Percentiles rank a stretch among this genome's conserved stretches.
Conservation (phyloP, 805 yeast genomes). For the Candida namnaoensis region DNA sequence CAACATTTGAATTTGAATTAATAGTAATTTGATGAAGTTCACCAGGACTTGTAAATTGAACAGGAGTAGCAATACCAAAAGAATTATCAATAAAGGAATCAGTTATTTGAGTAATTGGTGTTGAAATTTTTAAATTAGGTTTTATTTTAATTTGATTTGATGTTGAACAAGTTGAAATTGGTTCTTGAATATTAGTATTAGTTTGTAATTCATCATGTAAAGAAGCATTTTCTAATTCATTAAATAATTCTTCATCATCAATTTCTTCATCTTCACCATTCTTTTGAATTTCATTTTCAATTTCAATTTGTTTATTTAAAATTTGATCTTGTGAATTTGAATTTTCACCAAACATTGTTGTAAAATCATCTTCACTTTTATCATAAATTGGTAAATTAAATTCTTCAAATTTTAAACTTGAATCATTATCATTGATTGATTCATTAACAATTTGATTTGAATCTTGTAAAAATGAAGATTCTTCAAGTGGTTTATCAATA, state of each 20-base stretch:
- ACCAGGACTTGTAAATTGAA: not conserved
- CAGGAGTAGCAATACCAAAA: not conserved
- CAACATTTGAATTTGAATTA: not conserved
- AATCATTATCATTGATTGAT: not conserved
- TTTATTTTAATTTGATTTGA: too few species aligned
- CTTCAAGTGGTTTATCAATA: not conserved
- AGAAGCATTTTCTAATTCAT: too few species aligned
- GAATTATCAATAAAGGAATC: not conserved
- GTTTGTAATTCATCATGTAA: too few species aligned
- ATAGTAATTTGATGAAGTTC: not conserved
- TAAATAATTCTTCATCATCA: conserved; percentile 1
- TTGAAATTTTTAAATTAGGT: too few species aligned
- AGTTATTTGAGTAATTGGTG: not conserved
- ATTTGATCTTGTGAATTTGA: too few species aligned
- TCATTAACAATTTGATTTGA: not conserved
- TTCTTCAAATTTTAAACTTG: not conserved
- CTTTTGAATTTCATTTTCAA: too few species aligned
- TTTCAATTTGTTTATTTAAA: too few species aligned
- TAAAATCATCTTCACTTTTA: not conserved
- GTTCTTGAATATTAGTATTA: too few species aligned
- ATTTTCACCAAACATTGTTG: not conserved
- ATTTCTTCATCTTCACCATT: conserved; percentile 12
- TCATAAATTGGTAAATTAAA: not conserved
- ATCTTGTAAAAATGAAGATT: not conserved
- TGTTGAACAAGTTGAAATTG: too few species aligned